Percentiles rank a stretch among this genome's conserved stretches.
phyloP scores from a whole-genome alignment of 345 rosid species.

The Eucalyptus sideroxylon region DNA sequence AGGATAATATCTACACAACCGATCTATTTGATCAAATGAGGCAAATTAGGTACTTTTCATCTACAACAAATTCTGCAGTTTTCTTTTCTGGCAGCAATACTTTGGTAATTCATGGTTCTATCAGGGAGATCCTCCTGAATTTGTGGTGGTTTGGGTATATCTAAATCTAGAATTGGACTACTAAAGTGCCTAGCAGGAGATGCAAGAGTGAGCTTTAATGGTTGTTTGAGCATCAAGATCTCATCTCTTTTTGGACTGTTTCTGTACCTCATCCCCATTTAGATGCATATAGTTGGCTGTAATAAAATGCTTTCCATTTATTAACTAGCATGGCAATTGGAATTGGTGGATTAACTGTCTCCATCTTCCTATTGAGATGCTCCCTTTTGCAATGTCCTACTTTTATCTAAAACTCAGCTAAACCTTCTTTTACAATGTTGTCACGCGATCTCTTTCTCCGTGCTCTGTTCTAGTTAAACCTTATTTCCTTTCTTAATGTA shows the following conservation, averaged over 20 bases:
- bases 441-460: background rate
- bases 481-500: background rate
- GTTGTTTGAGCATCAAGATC: background rate
- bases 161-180: background rate
- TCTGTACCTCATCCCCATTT: background rate
- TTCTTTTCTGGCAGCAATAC: background rate
- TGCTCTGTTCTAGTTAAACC: background rate
- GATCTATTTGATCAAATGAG: slow-evolving; percentile 52
- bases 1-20: slow-evolving; percentile 16
- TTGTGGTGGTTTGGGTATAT: background rate
- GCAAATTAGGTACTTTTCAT: slow-evolving; percentile 28
- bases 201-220: background rate
- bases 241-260: background rate
- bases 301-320: background rate
- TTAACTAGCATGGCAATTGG: background rate
- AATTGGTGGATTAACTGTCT: background rate
- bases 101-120: background rate
- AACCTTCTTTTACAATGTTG: background rate
- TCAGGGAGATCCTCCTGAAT: background rate
- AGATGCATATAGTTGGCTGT: background rate
- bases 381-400: background rate
- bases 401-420: background rate
- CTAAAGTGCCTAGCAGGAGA: background rate
- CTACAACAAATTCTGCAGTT: background rate
- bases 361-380: background rate